Evolutionary conservation across 2,329 filamentous ascomycete genomes (phyloP).

Genomic region (Coniochaeta prunicola): DNA sequence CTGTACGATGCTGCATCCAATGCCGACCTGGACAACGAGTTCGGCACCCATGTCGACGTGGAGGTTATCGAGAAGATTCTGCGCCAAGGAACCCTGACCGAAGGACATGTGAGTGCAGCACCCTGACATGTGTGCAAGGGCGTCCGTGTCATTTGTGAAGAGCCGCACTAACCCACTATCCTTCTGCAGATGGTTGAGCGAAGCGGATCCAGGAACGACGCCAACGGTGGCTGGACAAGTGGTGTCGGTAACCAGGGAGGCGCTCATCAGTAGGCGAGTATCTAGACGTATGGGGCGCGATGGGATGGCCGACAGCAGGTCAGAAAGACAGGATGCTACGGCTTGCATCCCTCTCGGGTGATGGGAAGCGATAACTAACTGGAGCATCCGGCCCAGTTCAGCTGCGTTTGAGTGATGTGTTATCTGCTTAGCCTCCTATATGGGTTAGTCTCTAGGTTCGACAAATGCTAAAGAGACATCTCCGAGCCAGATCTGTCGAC

Average conservation of each 20-base stretch:
- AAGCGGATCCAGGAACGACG: conserved; percentile 46
- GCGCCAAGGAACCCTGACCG: conserved; percentile 64
- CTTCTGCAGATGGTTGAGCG: conserved; percentile 40
- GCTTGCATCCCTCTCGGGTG: neutral
- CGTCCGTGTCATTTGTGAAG: neutral
- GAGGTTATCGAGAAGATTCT: conserved; percentile 78
- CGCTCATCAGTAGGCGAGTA: conserved; percentile 26
- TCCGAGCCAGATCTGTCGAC: too few relatives aligned
- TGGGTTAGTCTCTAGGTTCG: too few relatives aligned
- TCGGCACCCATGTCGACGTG: conserved; percentile 73
- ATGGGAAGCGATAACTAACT: neutral
- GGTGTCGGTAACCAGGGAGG: conserved; percentile 7
- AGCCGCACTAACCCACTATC: neutral
- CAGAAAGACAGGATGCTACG: neutral
- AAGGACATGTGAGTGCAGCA: conserved; percentile 37
- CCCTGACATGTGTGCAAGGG: neutral
- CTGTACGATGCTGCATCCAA: conserved; percentile 71
- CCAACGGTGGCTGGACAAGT: conserved; percentile 24
- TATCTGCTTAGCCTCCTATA: too few relatives aligned
- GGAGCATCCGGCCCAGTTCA: too few relatives aligned
- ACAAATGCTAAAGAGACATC: too few relatives aligned
- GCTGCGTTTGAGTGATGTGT: too few relatives aligned
- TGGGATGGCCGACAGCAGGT: neutral
- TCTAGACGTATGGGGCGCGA: neutral
- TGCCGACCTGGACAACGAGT: conserved; percentile 71